phyloP scores from a whole-genome alignment of 1,284 basidiomycete genomes.

The Irpex rosettiformis region DNA sequence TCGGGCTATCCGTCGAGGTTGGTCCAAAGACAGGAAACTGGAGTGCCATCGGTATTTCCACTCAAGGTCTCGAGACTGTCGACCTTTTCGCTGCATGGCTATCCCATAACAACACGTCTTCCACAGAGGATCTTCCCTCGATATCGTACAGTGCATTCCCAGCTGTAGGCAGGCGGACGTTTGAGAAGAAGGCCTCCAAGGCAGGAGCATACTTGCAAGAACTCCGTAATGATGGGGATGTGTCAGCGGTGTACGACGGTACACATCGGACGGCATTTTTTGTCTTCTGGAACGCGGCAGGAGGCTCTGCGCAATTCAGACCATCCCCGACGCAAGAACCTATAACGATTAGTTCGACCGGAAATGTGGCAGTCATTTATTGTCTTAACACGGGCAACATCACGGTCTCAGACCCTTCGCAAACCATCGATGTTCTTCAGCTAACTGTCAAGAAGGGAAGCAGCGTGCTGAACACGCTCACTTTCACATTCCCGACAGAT shows the following conservation, averaged over 20 bases:
- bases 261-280: slow-evolving; percentile 26
- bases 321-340: slow-evolving; percentile 20
- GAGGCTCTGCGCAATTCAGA: slow-evolving; percentile 23
- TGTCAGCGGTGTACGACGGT: slow-evolving; percentile 33
- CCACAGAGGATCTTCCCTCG: slow-evolving; percentile 21
- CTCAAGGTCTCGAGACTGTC: slow-evolving; percentile 44
- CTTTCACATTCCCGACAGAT: slow-evolving; percentile 26
- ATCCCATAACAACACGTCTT: slow-evolving; percentile 34
- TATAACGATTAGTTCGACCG: slow-evolving; percentile 38
- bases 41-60: slow-evolving; percentile 61
- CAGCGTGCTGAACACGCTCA: slow-evolving; percentile 25
- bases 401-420: slow-evolving; percentile 58
- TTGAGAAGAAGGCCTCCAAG: slow-evolving; percentile 27
- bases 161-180: slow-evolving; percentile 31
- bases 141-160: slow-evolving; percentile 56
- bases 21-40: slow-evolving; percentile 54
- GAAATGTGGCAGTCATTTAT: slow-evolving; percentile 43
- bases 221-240: slow-evolving; percentile 33
- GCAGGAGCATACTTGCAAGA: slow-evolving; percentile 28
- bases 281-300: slow-evolving; percentile 33
- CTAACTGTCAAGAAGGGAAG: slow-evolving; percentile 27
- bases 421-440: slow-evolving; percentile 28
- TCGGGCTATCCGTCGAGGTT: slow-evolving; percentile 44
- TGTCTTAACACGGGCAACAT: slow-evolving; percentile 38
- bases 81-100: slow-evolving; percentile 64